A percentile compares a stretch with the other conserved stretches of the same genome.
Conservation (phyloP, 2,329 filamentous ascomycete species). For the Beauveria pseudobassiana region DNA sequence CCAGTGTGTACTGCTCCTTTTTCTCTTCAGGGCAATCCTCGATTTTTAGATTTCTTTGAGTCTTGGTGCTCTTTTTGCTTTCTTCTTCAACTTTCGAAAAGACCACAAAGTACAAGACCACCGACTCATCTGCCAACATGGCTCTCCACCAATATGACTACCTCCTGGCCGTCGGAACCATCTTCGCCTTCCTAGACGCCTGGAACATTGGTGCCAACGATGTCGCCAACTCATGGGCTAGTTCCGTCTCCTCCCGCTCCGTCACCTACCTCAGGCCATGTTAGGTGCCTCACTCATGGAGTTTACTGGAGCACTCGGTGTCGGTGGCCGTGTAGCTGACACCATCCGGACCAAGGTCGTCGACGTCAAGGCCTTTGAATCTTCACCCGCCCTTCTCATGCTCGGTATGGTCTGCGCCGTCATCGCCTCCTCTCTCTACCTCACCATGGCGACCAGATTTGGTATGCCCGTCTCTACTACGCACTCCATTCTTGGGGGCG, state of each 20-base stretch:
- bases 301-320: slow-evolving; percentile 52
- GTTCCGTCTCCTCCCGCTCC: slow-evolving; percentile 62
- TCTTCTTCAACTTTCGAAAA: background rate
- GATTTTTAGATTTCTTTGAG: background rate
- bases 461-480: slow-evolving; percentile 56
- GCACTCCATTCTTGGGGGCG: slow-evolving; percentile 51
- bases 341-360: slow-evolving; percentile 57
- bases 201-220: slow-evolving; percentile 57
- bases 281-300: slow-evolving; percentile 51
- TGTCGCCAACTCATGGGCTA: slow-evolving; percentile 73
- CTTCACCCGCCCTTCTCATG: slow-evolving; percentile 46
- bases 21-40: background rate
- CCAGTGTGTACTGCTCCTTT: background rate
- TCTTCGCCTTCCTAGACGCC: slow-evolving; percentile 59
- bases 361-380: slow-evolving; percentile 36
- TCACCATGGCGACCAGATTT: slow-evolving; percentile 47
- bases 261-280: slow-evolving; percentile 56
- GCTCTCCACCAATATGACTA: slow-evolving; percentile 50
- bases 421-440: slow-evolving; percentile 44
- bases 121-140: background rate
- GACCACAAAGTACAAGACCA: background rate
- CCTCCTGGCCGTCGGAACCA: slow-evolving; percentile 54
- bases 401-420: slow-evolving; percentile 51
- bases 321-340: slow-evolving; percentile 52
- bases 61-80: background rate